phyloP scores from a whole-genome alignment of 2,329 filamentous ascomycete genomes.

The Sphaerulina vaccinii region DNA sequence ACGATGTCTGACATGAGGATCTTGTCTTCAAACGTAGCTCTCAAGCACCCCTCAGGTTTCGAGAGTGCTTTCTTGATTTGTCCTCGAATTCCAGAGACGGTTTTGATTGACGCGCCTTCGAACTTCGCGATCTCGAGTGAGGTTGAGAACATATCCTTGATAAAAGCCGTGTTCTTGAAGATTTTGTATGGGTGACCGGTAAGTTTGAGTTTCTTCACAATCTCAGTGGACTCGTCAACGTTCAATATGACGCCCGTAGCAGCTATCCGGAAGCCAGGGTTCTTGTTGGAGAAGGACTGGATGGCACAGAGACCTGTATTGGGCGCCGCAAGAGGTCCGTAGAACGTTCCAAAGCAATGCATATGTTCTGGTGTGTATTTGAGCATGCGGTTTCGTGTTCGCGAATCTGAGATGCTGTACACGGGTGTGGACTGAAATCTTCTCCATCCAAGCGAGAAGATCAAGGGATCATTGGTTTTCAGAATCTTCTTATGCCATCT shows the following conservation, averaged over 20 bases:
- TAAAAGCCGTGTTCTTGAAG: constrained; percentile 98
- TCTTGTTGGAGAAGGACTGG: constrained; percentile 80
- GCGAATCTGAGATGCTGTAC: constrained; percentile 92
- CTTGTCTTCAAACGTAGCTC: constrained; percentile 98
- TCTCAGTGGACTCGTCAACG: constrained; percentile 93
- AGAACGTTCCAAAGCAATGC: constrained; percentile 97
- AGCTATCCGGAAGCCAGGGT: constrained; percentile 87
- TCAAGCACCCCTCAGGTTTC: constrained; percentile 93
- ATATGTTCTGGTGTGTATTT: constrained; percentile 99
- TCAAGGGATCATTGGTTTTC: constrained; percentile 95
- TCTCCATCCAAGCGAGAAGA: constrained; percentile 95
- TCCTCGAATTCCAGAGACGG: constrained; percentile 89
- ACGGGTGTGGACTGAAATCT: constrained; percentile 90
- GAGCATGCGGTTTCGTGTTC: constrained; percentile 92
- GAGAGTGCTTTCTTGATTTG: constrained; percentile 95
- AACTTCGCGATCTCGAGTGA: constrained; percentile 96
- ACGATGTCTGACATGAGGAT: constrained; percentile 95
- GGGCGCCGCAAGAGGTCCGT: constrained; percentile 89
- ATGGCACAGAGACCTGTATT: constrained; percentile 96
- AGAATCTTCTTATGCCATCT: constrained; percentile 99
- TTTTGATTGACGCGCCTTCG: constrained; percentile 92
- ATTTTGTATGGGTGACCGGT: constrained; percentile 94
- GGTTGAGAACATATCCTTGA: constrained; percentile 96
- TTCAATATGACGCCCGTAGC: constrained; percentile 91
- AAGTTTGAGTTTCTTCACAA: constrained; percentile 98